Conservation (phyloP, 2,329 filamentous ascomycete genomes). For the Neocatenulostroma microsporum region DNA sequence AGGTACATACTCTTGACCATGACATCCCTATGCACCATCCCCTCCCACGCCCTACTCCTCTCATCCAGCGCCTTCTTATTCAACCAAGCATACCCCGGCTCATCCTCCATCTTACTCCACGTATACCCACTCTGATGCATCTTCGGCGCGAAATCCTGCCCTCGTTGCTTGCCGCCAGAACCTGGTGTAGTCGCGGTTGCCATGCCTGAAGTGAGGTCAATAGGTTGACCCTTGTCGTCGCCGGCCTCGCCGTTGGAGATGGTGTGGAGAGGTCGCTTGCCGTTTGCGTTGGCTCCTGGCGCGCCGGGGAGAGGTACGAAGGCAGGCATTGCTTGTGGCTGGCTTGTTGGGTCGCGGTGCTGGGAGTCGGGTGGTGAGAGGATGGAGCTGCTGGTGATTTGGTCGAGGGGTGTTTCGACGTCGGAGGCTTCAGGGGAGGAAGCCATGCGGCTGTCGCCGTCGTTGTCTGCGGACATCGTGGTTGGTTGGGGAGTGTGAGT, state of each 20-base stretch:
- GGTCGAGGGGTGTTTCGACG: conserved; percentile 18
- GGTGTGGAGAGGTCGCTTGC: conserved; percentile 30
- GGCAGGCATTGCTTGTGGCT: conserved; percentile 13
- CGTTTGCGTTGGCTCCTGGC: conserved; percentile 29
- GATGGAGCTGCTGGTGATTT: conserved; percentile 31
- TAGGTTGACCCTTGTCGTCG: conserved; percentile 6
- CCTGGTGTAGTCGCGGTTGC: conserved; percentile 11
- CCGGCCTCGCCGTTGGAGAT: conserved; percentile 27
- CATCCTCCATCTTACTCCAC: conserved; percentile 32
- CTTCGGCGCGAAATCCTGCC: conserved; percentile 16
- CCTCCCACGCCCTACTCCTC: conserved; percentile 42
- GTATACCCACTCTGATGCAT: conserved; percentile 27
- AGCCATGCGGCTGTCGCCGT: conserved; percentile 52
- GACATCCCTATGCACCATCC: conserved; percentile 43
- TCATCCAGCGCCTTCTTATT: conserved; percentile 53
- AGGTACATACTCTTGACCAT: conserved; percentile 25
- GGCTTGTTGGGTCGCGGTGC: conserved; percentile 16
- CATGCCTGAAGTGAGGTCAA: too few relatives aligned
- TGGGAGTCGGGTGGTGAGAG: conserved; percentile 51
- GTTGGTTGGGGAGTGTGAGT: neutral
- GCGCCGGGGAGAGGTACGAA: conserved; percentile 15
- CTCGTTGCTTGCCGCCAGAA: neutral
- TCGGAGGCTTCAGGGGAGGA: conserved; percentile 35
- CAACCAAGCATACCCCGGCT: conserved; percentile 47
- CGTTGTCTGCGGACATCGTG: conserved; percentile 38